These are phyloP conservation scores for Psilocybe tampanensis DNA, from an alignment of 768 basidiomycete species.

Conservation along the genomic window DNA sequence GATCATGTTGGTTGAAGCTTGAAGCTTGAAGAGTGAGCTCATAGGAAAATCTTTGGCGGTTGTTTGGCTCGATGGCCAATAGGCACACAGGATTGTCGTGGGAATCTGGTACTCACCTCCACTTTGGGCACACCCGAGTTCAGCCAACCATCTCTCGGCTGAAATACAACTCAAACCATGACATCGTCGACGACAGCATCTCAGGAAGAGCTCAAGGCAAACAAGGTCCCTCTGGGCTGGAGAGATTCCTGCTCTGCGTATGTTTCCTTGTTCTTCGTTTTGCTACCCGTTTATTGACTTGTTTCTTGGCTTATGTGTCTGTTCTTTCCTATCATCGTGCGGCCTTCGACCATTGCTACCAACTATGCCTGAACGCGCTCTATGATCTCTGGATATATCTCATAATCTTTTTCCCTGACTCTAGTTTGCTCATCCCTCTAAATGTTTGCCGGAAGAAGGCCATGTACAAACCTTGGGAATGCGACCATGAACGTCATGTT, in stretches of 20 bases:
- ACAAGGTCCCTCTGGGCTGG: constrained; percentile 79
- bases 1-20: background rate
- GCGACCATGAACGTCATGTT: constrained; percentile 82
- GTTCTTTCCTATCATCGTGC: background rate
- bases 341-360: background rate
- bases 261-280: constrained; percentile 33
- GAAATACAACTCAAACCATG: constrained; percentile 40
- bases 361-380: background rate
- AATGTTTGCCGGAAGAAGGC: constrained; percentile 84
- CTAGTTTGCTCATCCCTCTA: constrained; percentile 82
- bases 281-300: constrained; percentile 2
- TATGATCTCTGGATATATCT: background rate
- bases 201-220: constrained; percentile 76
- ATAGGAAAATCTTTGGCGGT: background rate
- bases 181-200: constrained; percentile 79
- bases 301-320: background rate
- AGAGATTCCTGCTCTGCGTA: constrained; percentile 92
- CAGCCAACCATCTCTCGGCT: constrained; percentile 14
- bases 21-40: background rate
- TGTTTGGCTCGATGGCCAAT: constrained; percentile 12
- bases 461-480: constrained; percentile 89
- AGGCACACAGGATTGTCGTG: constrained; percentile 3
- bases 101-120: constrained; percentile 3
- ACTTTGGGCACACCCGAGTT: constrained; percentile 12
- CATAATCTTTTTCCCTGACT: background rate